Base-by-base conservation (phyloP, 75 land plant species). In the Pinus taeda region DNA sequence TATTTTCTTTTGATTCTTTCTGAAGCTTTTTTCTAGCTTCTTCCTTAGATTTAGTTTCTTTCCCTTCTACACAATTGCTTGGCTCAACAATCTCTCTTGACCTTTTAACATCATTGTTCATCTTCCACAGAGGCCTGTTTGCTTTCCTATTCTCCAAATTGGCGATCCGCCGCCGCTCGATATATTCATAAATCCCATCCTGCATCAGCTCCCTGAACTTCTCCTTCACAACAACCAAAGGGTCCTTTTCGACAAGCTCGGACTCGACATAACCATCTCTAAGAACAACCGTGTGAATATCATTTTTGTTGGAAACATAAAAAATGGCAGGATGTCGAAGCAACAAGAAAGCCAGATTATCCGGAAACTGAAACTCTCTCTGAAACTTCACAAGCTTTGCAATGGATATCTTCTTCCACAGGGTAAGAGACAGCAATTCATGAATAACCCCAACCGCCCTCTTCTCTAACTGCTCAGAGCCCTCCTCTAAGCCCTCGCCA, bases 151-250 rank as follows among this genome's bases (percentile, higher is more conserved):
- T 88, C 72, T 91, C 88, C 60, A 88, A 73, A 63, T 91, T 91
- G 60, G 67, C 60, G 36, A 64, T 45, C 66, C 71, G 59, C 57
- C 80, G 69, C 72, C 93, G 78, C 71, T 78, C 21, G 65, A 84
- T 88, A 73, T 82, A 86, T 61, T 88, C 93, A 70, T 91, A 84
- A 59, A 86, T 79, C 12, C 93, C 93, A 63, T 86, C 90, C 83
- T 86, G 86, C 88, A 91, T 91, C 71, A 95, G 74, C 74, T 89
- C 90, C 18, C 86, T 90, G 82, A 92, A 90, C 78, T 86, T 86
- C 29, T 95, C 95, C 77, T 89, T 92, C 61, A 81, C 85, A 49
- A 88, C 72, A 39, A 92, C 87, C 39, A 95, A 74, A 21, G 98
- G 93, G 79, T 91, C 91, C 78, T 92, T 92, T 4, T 89, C 87